Evolutionary conservation across 2,329 filamentous ascomycete species (phyloP), one percentile per base, ranked within the genome.

Genomic region (Cladorrhinum sp.): DNA sequence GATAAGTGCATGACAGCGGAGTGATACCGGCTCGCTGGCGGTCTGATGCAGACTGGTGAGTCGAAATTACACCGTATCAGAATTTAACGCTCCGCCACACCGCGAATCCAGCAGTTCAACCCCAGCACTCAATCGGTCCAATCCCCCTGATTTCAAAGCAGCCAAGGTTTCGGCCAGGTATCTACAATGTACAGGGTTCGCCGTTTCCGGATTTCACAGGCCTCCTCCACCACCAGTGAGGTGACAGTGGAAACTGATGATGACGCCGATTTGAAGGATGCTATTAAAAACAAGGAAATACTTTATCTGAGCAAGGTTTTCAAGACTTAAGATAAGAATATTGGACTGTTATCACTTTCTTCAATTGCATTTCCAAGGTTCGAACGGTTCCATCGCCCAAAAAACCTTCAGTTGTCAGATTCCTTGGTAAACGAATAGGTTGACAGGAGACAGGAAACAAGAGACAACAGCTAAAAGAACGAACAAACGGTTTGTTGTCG

Each of bases 51-150:
- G 64, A 22, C 56, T 58, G 60, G 45, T 56, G 59, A 59, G 58
- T 49, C 55, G 58, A 68, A 57, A 68, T 69, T 68, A 54, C 50
- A 54, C 52, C 64, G 63, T 66, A 54, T 66, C 62, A 64, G 62
- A 55, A 54, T 59, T 29, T 4, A 27, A 13, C 57, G 62, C 67
- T 68, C 63, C 67, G 65, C 67, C 65, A 68, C 65, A 25, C n/a
- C 24, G 41, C 41, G 41, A 45, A 45, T 18, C 41, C 41, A 45
- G 41, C 41, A 22, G 41, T 3, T 12, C n/a, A n/a, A 18, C 41
- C 8, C 41, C 41, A 45, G 41, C 18, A 10, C n/a, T 45, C 36
- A 41, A 41, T 24, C 6, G 22, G 38, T 60, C 62, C 62, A 32
- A 48, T 55, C 45, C 18, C 62, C 64, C 58, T 65, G 64, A 62